Base-by-base conservation (phyloP, 2,329 filamentous ascomycete species). In the Orbilia oligospora region DNA sequence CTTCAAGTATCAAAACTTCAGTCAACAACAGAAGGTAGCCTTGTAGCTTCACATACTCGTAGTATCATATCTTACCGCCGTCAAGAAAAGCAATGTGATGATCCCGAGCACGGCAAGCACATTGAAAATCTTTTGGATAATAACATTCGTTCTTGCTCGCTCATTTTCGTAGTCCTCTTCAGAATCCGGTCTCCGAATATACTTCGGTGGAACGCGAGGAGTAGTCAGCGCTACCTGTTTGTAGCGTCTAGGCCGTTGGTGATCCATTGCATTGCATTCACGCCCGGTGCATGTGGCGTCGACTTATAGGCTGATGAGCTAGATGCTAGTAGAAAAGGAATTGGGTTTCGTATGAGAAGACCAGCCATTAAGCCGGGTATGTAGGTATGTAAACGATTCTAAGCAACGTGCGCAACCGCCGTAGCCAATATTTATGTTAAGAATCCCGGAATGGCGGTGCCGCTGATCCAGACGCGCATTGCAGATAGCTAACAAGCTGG, bases 241-340 rank as follows among this genome's bases (percentile, higher is more conserved):
- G 46, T 75, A 75, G 33, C 71, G 71, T 30, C 44, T 66, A 2
- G 71, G 71, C 53, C 71, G 53, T 33, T 51, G 14, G 20, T 41
- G 71, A 44, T 75, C 64, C 71, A 75, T 75, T 66, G 70, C 71
- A 75, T 75, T 66, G 70, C 41, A 64, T 46, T 22, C 49, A 22
- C 56, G 10, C 9, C 33, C 18, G 20, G 24, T 24, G 38, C n/a
- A 16, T 4, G 6, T 30, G 27, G 6, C 12, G 33, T 61, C 20
- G 10, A 18, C 30, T n/a, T 38, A 12, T 58, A 9, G 22, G 3
- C 22, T 8, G 10, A 4, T 53, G 5, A 9, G 5, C 38, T 12
- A 41, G 38, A 16, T 41, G 38, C 12, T 14, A 41, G 38, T 5
- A 5, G 12, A 41, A 10, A 41, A n/a, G 30, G 18, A 41, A 22